A percentile compares a stretch with the other conserved stretches of the same genome.
These are phyloP conservation scores for Leishmania tarentolae DNA, from an alignment of 208 protist genomes.

Conservation along the genomic window DNA sequence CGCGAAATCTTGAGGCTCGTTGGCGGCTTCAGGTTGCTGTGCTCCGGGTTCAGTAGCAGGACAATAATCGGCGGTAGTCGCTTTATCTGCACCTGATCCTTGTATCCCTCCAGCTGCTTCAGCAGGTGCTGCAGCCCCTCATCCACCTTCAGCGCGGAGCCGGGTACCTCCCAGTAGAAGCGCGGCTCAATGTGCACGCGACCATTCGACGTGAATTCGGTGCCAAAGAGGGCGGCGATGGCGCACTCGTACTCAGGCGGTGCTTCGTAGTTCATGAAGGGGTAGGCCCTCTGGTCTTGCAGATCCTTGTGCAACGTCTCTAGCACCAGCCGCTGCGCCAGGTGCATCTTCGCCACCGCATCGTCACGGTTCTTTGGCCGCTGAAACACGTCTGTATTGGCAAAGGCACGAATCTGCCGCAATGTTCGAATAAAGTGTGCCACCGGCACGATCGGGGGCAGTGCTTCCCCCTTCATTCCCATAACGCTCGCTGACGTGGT, in stretches of 20 bases:
- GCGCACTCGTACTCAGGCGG: constrained; percentile 72
- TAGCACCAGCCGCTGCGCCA: constrained; percentile 64
- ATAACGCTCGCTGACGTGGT: constrained; percentile 53
- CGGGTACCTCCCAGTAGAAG: constrained; percentile 90
- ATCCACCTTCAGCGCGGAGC: constrained; percentile 88
- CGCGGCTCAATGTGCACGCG: constrained; percentile 75
- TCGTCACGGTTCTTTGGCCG: constrained; percentile 78
- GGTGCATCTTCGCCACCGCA: constrained; percentile 86
- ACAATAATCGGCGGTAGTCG: constrained; percentile 89
- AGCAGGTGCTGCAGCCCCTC: constrained; percentile 91
- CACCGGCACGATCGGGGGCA: constrained; percentile 87
- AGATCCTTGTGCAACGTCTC: constrained; percentile 81
- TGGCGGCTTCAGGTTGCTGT: constrained; percentile 84
- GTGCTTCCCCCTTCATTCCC: constrained; percentile 58
- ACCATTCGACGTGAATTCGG: constrained; percentile 77
- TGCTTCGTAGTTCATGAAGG: constrained; percentile 64
- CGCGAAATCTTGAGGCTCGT: constrained; percentile 84
- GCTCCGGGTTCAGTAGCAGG: constrained; percentile 88
- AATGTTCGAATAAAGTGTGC: constrained; percentile 83
- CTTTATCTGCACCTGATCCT: constrained; percentile 82
- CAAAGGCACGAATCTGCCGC: constrained; percentile 66
- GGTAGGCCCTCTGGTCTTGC: constrained; percentile 80
- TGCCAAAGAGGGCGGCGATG: constrained; percentile 84
- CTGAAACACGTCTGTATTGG: constrained; percentile 62
- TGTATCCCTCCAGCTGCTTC: constrained; percentile 84